These are phyloP conservation scores for Tetrahymena borealis DNA, from an alignment of 73 alveolate genomes.

Conservation along the genomic window DNA sequence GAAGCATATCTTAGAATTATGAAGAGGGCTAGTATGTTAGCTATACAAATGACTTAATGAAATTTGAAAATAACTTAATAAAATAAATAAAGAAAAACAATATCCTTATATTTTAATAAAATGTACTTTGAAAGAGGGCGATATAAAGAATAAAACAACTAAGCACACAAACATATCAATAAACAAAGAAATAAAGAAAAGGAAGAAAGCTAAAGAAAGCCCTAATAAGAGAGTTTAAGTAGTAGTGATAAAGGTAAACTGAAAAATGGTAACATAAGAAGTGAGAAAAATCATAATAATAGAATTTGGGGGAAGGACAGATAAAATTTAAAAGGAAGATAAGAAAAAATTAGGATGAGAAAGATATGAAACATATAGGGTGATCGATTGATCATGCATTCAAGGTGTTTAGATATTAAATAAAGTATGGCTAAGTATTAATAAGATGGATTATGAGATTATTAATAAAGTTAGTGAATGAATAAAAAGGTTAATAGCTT, in stretches of 20 bases:
- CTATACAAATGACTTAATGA: neutral
- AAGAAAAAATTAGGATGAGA: neutral
- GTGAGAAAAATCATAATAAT: neutral
- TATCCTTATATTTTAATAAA: neutral
- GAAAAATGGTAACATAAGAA: neutral
- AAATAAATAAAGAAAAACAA: neutral
- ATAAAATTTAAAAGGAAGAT: neutral
- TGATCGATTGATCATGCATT: neutral
- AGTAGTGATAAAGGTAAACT: neutral
- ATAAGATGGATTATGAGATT: neutral
- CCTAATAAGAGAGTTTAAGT: neutral
- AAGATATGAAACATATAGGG: neutral
- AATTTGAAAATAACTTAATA: neutral
- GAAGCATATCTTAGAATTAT: neutral
- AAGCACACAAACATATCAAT: neutral
- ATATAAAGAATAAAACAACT: neutral
- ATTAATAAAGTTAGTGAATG: neutral
- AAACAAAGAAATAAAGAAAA: neutral
- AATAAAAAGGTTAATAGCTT: neutral
- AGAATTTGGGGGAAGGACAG: neutral
- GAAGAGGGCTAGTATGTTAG: neutral
- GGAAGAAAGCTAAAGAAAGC: neutral
- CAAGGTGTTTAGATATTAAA: neutral
- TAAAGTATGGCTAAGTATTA: neutral
- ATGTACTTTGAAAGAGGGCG: neutral